Base-by-base conservation (phyloP, 176 grass and related monocot genomes). In the Aegilops sharonensis region DNA sequence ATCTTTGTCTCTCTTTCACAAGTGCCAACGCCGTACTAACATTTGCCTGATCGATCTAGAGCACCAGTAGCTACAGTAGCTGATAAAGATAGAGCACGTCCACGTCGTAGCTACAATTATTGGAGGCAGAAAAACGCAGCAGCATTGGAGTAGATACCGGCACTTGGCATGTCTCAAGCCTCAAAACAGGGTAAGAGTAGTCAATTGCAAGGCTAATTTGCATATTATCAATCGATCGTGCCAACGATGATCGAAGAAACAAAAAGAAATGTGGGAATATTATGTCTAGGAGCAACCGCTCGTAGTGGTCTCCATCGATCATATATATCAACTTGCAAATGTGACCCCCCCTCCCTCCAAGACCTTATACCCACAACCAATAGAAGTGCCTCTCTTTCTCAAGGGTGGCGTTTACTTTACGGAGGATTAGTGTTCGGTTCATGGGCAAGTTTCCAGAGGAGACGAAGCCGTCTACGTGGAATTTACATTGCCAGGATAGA, bases 71-170 rank as follows among this genome's bases (percentile, higher is more conserved):
- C 62, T 73, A 37, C 36, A 37, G 39, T 42, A 29, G 24, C 7
- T 17, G 14, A 6, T 20, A 68, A 69, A 69, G 29, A 17, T 27
- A 31, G 15, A 37, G 32, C 79, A 32, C 2, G 71, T 50, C 86
- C 3, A 34, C 35, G 8, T 66, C 59, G 11, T 12, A 4, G 4
- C 18, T 68, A 21, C 27, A 83, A 88, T 88, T 77, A 88, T 83
- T 61, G 61, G 71, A 42, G 54, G 18, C 18, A 59, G 18, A 59
- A 21, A 59, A 21, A 21, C 18, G 72, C 35, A 56, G 8, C 25
- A 25, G 25, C 13, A 48, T 1, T 27, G 15, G 52, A 74, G 81
- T 13, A 63, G 17, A 74, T 63, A 45, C 20, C 9, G 30, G 65
- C 73, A 77, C 47, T 85, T 85, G 31, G 7, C 27, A 66, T 24